Evolutionary conservation across 257 asterid species (phyloP).

Genomic region (Agastache rugosa): DNA sequence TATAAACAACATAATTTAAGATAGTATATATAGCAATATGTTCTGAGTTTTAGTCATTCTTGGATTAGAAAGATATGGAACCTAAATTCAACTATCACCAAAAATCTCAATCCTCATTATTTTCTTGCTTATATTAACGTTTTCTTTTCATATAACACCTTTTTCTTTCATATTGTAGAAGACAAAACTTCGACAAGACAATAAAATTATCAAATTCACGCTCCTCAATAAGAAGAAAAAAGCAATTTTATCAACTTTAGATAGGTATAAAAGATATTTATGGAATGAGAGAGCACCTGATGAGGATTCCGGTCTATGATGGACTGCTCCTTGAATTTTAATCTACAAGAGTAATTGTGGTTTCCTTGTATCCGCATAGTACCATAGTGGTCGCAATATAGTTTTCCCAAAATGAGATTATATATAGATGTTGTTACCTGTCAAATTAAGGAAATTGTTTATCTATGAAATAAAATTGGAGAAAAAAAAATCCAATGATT

Average conservation of each 20-base stretch:
- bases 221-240: neutral
- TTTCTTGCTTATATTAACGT: neutral
- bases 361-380: constrained; percentile 93
- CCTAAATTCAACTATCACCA: neutral
- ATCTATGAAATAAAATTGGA: constrained; percentile 28
- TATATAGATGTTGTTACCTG: constrained; percentile 97
- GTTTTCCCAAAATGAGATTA: constrained; percentile 94
- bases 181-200: constrained; percentile 5
- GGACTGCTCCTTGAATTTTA: constrained; percentile 98
- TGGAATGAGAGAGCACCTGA: constrained; percentile 62
- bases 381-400: constrained; percentile 96
- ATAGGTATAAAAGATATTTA: constrained; percentile 24
- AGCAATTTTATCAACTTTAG: neutral
- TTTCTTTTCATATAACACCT: neutral
- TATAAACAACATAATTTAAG: constrained; percentile 2
- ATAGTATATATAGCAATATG: neutral
- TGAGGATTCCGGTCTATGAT: constrained; percentile 96
- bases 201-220: neutral
- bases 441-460: constrained; percentile 24
- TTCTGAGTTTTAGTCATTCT: neutral
- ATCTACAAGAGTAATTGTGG: constrained; percentile 73
- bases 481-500: constrained; percentile 1
- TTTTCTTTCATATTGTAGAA: constrained; percentile 11
- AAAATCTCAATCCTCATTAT: neutral
- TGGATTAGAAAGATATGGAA: neutral